These are phyloP conservation scores for Neonectria neomacrospora DNA, from an alignment of 2,329 filamentous ascomycete genomes.

Conservation along the genomic window DNA sequence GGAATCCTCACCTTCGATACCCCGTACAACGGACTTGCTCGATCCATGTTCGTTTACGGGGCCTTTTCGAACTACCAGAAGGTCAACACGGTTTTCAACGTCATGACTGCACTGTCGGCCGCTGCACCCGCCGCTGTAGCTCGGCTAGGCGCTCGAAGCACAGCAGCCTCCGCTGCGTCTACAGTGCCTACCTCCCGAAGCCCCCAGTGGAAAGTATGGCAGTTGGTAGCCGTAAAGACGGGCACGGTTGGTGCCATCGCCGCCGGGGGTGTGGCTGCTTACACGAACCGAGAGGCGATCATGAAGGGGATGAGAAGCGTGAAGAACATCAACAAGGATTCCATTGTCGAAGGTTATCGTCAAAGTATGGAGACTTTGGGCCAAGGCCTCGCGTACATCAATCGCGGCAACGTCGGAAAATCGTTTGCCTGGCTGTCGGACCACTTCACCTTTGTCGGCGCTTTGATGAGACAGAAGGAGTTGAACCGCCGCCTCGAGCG, in stretches of 20 bases:
- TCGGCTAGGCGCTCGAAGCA: slow-evolving; percentile 34
- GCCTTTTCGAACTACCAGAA: slow-evolving; percentile 70
- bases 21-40: slow-evolving; percentile 76
- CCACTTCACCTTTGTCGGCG: slow-evolving; percentile 87
- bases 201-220: slow-evolving; percentile 65
- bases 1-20: slow-evolving; percentile 88
- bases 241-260: slow-evolving; percentile 84
- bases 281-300: slow-evolving; percentile 79
- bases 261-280: slow-evolving; percentile 83
- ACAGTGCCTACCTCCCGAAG: slow-evolving; percentile 42
- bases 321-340: slow-evolving; percentile 59
- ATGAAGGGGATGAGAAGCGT: slow-evolving; percentile 58
- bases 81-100: slow-evolving; percentile 66
- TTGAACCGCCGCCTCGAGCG: slow-evolving; percentile 73
- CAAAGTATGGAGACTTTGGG: slow-evolving; percentile 61
- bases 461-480: slow-evolving; percentile 78
- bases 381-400: slow-evolving; percentile 67
- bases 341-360: slow-evolving; percentile 60
- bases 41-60: slow-evolving; percentile 70
- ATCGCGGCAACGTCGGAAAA: slow-evolving; percentile 68
- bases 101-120: slow-evolving; percentile 64
- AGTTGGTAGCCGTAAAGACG: slow-evolving; percentile 78
- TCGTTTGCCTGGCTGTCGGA: slow-evolving; percentile 83
- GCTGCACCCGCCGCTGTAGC: slow-evolving; percentile 59
- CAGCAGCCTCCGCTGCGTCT: slow-evolving; percentile 26